Percentiles rank a stretch among this genome's conserved stretches.
phyloP scores from a whole-genome alignment of 305 asterid genomes.

The Andrographis paniculata region DNA sequence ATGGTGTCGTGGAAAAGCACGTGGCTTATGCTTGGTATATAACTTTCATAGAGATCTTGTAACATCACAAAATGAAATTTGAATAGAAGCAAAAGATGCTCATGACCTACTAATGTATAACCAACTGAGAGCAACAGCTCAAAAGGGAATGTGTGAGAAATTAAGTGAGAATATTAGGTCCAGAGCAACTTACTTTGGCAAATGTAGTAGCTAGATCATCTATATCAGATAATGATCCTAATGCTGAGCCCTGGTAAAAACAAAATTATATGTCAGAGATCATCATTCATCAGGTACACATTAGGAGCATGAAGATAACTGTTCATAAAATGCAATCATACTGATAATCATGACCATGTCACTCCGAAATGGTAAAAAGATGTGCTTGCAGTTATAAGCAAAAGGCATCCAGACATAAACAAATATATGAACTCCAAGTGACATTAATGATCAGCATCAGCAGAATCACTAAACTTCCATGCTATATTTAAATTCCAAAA shows the following conservation, averaged over 20 bases:
- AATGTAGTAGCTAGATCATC: constrained; percentile 94
- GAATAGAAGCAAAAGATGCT: not conserved
- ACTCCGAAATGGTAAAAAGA: constrained; percentile 1
- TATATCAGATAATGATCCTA: constrained; percentile 72
- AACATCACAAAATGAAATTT: not conserved
- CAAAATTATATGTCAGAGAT: not conserved
- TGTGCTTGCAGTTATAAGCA: not conserved
- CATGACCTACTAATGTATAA: not conserved
- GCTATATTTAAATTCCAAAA: constrained; percentile 1
- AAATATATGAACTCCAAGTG: too few species aligned
- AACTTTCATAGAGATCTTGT: too few species aligned
- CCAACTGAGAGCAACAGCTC: not conserved
- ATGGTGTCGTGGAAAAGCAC: too few species aligned
- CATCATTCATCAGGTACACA: not conserved
- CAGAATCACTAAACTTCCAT: not conserved
- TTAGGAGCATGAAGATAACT: constrained; percentile 6
- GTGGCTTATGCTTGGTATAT: not conserved
- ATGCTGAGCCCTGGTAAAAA: constrained; percentile 52
- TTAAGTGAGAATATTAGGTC: not conserved
- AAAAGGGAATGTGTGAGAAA: not conserved
- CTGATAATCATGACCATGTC: not conserved
- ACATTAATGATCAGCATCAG: constrained; percentile 9
- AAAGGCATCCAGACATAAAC: too few species aligned
- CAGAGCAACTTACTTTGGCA: constrained; percentile 58
- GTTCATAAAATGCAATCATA: constrained; percentile 7